Evolutionary conservation across 148 eudicot genomes (phyloP), one percentile per base, ranked within the genome.

Genomic region (Rhododendron kiyosumense): DNA sequence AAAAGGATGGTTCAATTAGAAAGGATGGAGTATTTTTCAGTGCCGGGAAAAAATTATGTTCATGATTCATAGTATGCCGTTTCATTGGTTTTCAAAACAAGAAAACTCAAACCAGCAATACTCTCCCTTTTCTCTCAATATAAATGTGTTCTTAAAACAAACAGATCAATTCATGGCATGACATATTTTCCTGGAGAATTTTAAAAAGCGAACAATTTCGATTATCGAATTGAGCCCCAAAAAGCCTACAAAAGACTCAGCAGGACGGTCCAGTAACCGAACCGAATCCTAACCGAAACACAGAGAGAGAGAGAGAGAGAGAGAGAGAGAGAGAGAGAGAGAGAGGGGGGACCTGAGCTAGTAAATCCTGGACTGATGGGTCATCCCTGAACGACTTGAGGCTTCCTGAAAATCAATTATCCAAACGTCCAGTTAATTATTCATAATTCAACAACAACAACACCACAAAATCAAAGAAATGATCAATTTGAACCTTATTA

Each of bases 391-490:
- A 51, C 7, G 80, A 78, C 86, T 78, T 84, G 59, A 87, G 79
- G 57, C 73, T 87, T 84, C 88, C 88, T 87, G 38, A 78, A 65
- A 63, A 38, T 61, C 51, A 81, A 67, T 38, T 22, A 13, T 28
- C 4, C 67, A 17, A 4, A 59, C 9, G 22, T 57, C 36, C 7
- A 22, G 11, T 22, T 18, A 43, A 22, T 10, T 20, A 38, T 76
- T 20, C 43, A 8, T 9, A 20, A 76, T 41, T 41, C 14, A 51
- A 51, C 15, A 51, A 2, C 3, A 74, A 36, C 20, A 22, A 20
- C 26, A 8, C 4, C n/a, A 32, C 17, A 2, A 83, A 10, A 57
- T 34, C 36, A 24, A 32, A 78, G 45, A 12, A 28, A n/a, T 67
- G 36, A 9, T 69, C 36, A 71, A 71, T 13, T 63, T 84, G 75